phyloP scores from a whole-genome alignment of 495 filamentous ascomycete genomes.

The Monascus purpureus region DNA sequence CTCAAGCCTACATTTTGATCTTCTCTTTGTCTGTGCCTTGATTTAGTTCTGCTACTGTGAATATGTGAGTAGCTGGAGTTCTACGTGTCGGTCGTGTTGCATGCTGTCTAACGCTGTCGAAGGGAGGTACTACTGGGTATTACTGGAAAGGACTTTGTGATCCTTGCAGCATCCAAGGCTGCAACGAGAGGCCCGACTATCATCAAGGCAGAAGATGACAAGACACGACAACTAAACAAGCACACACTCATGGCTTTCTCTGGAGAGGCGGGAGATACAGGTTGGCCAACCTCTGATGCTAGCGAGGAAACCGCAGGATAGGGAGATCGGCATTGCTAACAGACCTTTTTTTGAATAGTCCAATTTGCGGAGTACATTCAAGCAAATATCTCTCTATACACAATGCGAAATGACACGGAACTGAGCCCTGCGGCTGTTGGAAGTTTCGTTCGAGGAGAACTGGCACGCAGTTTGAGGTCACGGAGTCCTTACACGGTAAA shows the following conservation, averaged over 20 bases:
- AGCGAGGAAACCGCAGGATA: too few species aligned
- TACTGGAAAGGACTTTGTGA: conserved; percentile 96
- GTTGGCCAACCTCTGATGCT: conserved; percentile 32
- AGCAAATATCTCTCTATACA: conserved; percentile 95
- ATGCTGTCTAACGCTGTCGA: conserved; percentile 11
- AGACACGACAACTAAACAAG: conserved; percentile 80
- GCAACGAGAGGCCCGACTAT: conserved; percentile 94
- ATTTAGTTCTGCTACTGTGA: conserved; percentile 7
- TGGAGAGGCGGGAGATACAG: conserved; percentile 91
- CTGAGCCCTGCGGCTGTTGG: conserved; percentile 78
- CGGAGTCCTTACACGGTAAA: conserved; percentile 93
- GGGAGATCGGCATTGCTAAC: conserved; percentile 4
- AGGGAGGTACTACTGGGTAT: conserved; percentile 99
- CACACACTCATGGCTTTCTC: conserved; percentile 93
- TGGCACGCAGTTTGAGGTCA: conserved; percentile 78
- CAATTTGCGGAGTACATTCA: conserved; percentile 99
- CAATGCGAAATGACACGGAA: conserved; percentile 91
- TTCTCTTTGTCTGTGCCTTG: conserved; percentile 3
- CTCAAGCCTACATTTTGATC: conserved; percentile 6
- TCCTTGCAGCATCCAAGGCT: conserved; percentile 94
- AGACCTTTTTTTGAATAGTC: conserved; percentile 40
- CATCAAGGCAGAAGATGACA: conserved; percentile 92
- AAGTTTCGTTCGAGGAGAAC: conserved; percentile 82
- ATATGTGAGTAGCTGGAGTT: conserved; percentile 16
- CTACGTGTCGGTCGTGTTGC: conserved; percentile 1